Conservation (phyloP, 2,329 filamentous ascomycete species). For the Monosporascus cannonballus region DNA sequence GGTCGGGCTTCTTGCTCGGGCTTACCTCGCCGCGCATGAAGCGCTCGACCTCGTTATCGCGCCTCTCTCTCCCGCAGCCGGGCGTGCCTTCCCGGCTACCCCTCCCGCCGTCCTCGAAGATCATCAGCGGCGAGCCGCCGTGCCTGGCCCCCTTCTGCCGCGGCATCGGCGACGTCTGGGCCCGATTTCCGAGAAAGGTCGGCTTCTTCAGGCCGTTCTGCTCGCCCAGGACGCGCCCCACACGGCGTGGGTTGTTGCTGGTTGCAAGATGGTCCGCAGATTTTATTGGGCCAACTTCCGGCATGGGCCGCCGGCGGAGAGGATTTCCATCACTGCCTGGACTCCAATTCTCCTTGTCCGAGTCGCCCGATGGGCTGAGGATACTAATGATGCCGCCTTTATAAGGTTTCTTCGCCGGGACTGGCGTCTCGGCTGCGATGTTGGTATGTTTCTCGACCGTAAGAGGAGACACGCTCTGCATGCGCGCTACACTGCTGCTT, state of each 20-base stretch:
- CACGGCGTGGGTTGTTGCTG: conserved; percentile 33
- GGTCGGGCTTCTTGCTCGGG: conserved; percentile 69
- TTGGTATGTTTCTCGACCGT: conserved; percentile 21
- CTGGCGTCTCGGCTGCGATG: conserved; percentile 3
- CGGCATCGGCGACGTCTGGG: conserved; percentile 35
- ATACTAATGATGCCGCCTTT: conserved; percentile 37
- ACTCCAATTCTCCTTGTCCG: conserved; percentile 92
- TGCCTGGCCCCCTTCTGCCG: conserved; percentile 17
- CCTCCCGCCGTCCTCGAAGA: conserved; percentile 46
- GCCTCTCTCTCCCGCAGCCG: conserved; percentile 1
- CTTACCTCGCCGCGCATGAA: conserved; percentile 66
- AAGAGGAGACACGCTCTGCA: conserved; percentile 40
- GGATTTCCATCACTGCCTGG: conserved; percentile 44
- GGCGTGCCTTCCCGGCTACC: not conserved
- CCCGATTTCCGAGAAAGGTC: conserved; percentile 23
- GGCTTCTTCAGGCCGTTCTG: conserved; percentile 26
- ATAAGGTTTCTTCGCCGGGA: conserved; percentile 20
- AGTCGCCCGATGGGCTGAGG: conserved; percentile 54
- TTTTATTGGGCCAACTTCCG: conserved; percentile 23
- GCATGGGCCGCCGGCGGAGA: conserved; percentile 28
- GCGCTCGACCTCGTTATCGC: conserved; percentile 59
- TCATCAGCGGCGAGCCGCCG: conserved; percentile 29
- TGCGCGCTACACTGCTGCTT: conserved; percentile 54
- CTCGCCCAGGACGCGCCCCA: conserved; percentile 35
- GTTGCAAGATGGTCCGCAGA: not conserved